Percentiles rank a stretch among this genome's conserved stretches.
These are phyloP conservation scores for Boletus fagicola DNA, from an alignment of 768 basidiomycete genomes.

Conservation along the genomic window DNA sequence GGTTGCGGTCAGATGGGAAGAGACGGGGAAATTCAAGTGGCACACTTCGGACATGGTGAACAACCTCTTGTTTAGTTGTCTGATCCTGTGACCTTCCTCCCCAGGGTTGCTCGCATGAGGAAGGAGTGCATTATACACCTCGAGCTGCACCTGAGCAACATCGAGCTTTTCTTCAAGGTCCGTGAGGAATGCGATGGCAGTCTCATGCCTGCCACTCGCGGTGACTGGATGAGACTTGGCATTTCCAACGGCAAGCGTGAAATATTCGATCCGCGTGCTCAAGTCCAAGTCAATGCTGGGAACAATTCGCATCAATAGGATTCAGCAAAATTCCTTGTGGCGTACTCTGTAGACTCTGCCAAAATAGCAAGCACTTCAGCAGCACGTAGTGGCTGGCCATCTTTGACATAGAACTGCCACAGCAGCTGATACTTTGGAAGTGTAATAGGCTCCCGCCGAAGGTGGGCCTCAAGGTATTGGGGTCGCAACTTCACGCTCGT, in stretches of 20 bases:
- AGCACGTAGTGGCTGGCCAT: slow-evolving; percentile 81
- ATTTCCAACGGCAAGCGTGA: slow-evolving; percentile 92
- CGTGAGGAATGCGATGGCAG: slow-evolving; percentile 92
- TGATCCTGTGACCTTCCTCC: slow-evolving; percentile 62
- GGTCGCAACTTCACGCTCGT: slow-evolving; percentile 65
- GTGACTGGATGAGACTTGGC: slow-evolving; percentile 93
- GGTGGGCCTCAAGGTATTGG: slow-evolving; percentile 83
- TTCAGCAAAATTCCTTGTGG: not conserved
- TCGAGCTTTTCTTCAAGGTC: slow-evolving; percentile 95
- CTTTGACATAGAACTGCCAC: slow-evolving; percentile 97
- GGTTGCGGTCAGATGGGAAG: slow-evolving; percentile 12
- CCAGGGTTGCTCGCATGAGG: slow-evolving; percentile 61
- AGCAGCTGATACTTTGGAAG: slow-evolving; percentile 84
- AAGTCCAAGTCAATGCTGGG: slow-evolving; percentile 65
- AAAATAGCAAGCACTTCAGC: slow-evolving; percentile 81
- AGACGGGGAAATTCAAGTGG: slow-evolving; percentile 1
- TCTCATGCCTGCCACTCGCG: slow-evolving; percentile 72
- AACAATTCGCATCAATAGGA: slow-evolving; percentile 1
- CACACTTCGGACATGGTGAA: slow-evolving; percentile 84
- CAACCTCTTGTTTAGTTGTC: slow-evolving; percentile 54
- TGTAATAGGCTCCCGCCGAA: slow-evolving; percentile 75
- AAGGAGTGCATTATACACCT: slow-evolving; percentile 68
- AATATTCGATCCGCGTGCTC: slow-evolving; percentile 80
- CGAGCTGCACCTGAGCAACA: slow-evolving; percentile 95
- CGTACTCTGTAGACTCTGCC: slow-evolving; percentile 83